Evolutionary conservation across 257 asterid species (phyloP).

Genomic region (Scutellaria baicalensis): DNA sequence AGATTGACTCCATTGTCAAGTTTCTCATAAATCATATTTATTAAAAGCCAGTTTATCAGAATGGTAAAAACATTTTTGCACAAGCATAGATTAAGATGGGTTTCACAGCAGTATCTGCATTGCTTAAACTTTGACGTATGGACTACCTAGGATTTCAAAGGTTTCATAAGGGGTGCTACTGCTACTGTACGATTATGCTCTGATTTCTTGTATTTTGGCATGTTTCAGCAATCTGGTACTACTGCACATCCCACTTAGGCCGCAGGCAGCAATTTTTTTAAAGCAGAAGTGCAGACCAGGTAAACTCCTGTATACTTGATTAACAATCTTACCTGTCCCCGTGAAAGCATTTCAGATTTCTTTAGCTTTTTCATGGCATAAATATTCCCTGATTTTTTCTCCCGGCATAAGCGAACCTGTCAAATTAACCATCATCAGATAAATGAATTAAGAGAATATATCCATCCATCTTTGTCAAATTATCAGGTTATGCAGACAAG

Average conservation of each 20-base stretch:
- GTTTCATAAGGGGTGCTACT: not conserved
- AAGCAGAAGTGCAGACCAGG: not conserved
- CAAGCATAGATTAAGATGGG: not conserved
- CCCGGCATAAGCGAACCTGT: constrained; percentile 89
- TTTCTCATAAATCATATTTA: not conserved
- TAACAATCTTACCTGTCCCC: constrained; percentile 78
- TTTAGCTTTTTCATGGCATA: constrained; percentile 98
- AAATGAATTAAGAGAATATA: not conserved
- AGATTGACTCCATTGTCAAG: not conserved
- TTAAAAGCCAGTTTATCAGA: not conserved
- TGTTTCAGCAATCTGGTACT: not conserved
- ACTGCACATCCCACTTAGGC: not conserved
- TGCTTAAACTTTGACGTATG: no score
- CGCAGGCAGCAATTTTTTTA: not conserved
- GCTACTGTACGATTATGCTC: not conserved
- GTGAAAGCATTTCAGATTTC: constrained; percentile 95
- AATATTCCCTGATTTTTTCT: constrained; percentile 85
- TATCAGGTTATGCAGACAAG: not conserved
- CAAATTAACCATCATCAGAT: constrained; percentile 10
- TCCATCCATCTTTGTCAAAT: not conserved
- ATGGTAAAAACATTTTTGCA: not conserved
- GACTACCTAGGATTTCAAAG: not conserved
- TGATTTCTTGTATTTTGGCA: not conserved
- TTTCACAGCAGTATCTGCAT: no score
- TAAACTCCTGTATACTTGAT: not conserved